Evolutionary conservation across 306 rosid genomes (phyloP).

Genomic region (Psophocarpus tetragonolobus): DNA sequence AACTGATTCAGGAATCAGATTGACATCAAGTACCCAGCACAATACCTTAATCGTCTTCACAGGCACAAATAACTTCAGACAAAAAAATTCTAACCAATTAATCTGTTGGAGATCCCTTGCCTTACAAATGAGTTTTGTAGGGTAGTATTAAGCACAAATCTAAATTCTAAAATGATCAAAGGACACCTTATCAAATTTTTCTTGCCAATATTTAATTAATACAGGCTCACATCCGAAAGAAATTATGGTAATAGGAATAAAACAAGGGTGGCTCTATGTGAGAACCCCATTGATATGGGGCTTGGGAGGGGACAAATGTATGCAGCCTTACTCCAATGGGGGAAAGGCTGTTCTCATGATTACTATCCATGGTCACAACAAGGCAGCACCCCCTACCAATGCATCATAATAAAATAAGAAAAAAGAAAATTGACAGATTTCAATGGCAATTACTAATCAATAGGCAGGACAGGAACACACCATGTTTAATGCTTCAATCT

Average conservation of each 20-base stretch:
- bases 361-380: background rate
- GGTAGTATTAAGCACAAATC: too few species aligned
- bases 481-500: constrained; percentile 12
- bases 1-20: background rate
- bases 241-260: constrained; percentile 9
- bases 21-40: constrained; percentile 3
- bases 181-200: background rate
- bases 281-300: background rate
- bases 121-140: too few species aligned
- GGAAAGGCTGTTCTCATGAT: background rate
- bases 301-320: background rate
- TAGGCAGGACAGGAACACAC: constrained; percentile 12
- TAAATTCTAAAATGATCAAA: too few species aligned
- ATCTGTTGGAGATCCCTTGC: too few species aligned
- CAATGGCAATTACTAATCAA: constrained; percentile 18
- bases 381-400: background rate
- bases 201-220: background rate
- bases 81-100: background rate
- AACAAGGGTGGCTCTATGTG: background rate
- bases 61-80: constrained; percentile 2
- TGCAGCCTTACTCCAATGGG: background rate
- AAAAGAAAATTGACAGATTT: background rate
- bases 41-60: background rate
- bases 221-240: background rate
- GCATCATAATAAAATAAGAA: constrained; percentile 13